phyloP scores from a whole-genome alignment of 2,329 filamentous ascomycete genomes.

The Verticillium klebahnii region DNA sequence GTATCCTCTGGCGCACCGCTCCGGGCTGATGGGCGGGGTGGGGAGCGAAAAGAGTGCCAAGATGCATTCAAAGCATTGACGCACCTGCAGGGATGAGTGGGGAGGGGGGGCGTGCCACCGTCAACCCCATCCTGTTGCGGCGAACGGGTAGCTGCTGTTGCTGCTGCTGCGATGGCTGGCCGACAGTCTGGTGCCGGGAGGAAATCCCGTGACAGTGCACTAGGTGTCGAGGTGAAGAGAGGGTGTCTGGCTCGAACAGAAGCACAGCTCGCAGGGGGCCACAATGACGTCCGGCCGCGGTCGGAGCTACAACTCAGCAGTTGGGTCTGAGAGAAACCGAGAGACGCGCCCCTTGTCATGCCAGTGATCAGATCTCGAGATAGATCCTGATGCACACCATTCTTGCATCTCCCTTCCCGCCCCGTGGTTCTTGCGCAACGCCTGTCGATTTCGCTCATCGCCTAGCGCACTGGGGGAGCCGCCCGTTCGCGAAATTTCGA shows the following conservation, averaged over 20 bases:
- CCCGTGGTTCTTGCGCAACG: neutral
- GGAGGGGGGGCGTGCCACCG: neutral
- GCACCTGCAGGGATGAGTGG: conserved; percentile 25
- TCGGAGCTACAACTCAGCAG: neutral
- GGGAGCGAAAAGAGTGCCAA: neutral
- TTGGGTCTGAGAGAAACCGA: neutral
- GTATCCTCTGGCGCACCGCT: neutral
- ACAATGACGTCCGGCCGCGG: neutral
- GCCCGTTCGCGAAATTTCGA: conserved; percentile 1
- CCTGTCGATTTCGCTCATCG: neutral
- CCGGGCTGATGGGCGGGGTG: neutral
- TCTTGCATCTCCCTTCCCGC: conserved; percentile 2
- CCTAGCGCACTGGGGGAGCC: neutral
- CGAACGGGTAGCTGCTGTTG: neutral
- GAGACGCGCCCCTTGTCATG: neutral
- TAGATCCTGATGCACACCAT: conserved; percentile 11
- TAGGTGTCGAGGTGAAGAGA: conserved; percentile 3
- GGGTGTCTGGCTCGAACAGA: conserved; percentile 1
- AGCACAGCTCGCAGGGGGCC: conserved; percentile 1
- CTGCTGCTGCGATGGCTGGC: neutral
- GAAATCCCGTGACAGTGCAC: neutral
- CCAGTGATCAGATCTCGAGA: conserved; percentile 5
- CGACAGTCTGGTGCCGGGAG: neutral
- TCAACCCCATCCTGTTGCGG: neutral
- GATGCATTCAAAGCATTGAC: conserved; percentile 35